A percentile compares a stretch with the other conserved stretches of the same genome.
Conservation (phyloP, 495 filamentous ascomycete species). For the Paragyromitra xinjiangensis region DNA sequence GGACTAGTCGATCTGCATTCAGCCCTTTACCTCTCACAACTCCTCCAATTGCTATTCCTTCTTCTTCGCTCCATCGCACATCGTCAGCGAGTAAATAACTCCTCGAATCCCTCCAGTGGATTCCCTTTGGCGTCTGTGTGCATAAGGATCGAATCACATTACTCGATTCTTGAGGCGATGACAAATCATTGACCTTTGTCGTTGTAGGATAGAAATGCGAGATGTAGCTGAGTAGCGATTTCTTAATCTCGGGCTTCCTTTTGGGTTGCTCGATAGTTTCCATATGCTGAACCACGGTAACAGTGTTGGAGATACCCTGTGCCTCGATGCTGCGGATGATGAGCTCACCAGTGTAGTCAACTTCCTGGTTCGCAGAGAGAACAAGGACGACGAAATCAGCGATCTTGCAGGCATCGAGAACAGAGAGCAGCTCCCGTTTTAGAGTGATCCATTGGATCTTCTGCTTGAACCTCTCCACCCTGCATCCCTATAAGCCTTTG, state of each 20-base stretch:
- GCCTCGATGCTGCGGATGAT: slow-evolving; percentile 86
- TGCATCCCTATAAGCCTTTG: slow-evolving; percentile 11
- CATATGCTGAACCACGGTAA: slow-evolving; percentile 80
- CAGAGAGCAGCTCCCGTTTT: slow-evolving; percentile 73
- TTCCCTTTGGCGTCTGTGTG: slow-evolving; percentile 86
- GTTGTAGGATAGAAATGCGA: slow-evolving; percentile 89
- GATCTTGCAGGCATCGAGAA: slow-evolving; percentile 83
- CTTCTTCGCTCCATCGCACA: slow-evolving; percentile 71
- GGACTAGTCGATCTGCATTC: slow-evolving; percentile 87
- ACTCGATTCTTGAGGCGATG: slow-evolving; percentile 84
- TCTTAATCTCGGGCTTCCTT: slow-evolving; percentile 73
- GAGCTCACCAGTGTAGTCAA: slow-evolving; percentile 81
- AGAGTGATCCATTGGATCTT: slow-evolving; percentile 83
- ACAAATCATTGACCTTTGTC: slow-evolving; percentile 85
- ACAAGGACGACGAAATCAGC: slow-evolving; percentile 91
- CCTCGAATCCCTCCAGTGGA: slow-evolving; percentile 90
- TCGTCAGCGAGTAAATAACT: slow-evolving; percentile 94
- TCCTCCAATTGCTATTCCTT: slow-evolving; percentile 77
- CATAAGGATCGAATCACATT: slow-evolving; percentile 91
- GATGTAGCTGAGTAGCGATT: slow-evolving; percentile 87
- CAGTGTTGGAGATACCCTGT: slow-evolving; percentile 88
- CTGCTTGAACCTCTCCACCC: slow-evolving; percentile 90
- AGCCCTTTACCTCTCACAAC: slow-evolving; percentile 84
- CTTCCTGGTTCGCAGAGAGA: slow-evolving; percentile 80
- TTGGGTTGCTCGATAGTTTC: slow-evolving; percentile 80